phyloP scores from a whole-genome alignment of 139 green algal genomes.

The Zygnema circumcarinatum region DNA sequence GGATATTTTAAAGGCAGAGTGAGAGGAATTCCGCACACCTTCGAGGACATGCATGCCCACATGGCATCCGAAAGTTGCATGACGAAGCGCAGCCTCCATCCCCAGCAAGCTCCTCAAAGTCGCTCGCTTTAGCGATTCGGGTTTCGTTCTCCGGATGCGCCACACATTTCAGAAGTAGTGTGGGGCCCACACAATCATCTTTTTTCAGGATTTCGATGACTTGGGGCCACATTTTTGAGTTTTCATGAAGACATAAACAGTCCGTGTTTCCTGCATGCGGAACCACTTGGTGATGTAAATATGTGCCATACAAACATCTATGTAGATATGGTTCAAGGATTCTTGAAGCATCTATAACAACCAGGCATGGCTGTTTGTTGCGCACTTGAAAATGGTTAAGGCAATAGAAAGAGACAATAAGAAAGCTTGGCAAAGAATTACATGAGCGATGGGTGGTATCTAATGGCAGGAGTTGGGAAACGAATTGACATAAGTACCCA shows the following conservation, averaged over 20 bases:
- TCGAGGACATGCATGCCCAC: constrained; percentile 39
- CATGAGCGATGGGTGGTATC: no score
- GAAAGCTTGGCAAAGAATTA: no score
- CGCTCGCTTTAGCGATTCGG: constrained; percentile 24
- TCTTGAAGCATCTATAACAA: no score
- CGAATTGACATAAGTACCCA: constrained; percentile 25
- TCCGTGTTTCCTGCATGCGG: not conserved
- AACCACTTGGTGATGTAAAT: not conserved
- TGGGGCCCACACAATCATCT: constrained; percentile 30
- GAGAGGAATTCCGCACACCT: no score
- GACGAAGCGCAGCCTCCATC: constrained; percentile 21
- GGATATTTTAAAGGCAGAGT: no score
- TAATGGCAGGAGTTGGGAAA: not conserved
- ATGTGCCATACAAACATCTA: no score
- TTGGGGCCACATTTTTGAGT: constrained; percentile 24
- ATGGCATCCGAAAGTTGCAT: constrained; percentile 44
- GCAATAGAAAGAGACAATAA: no score
- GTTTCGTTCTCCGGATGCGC: constrained; percentile 23
- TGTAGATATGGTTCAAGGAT: no score
- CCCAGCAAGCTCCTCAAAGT: constrained; percentile 42
- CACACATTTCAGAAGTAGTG: constrained; percentile 11
- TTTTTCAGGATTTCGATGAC: not conserved
- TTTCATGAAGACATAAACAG: not conserved
- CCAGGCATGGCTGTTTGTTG: no score
- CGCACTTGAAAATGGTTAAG: no score